Conservation (phyloP, 2,329 filamentous ascomycete species). For the Botrytis byssoidea region DNA sequence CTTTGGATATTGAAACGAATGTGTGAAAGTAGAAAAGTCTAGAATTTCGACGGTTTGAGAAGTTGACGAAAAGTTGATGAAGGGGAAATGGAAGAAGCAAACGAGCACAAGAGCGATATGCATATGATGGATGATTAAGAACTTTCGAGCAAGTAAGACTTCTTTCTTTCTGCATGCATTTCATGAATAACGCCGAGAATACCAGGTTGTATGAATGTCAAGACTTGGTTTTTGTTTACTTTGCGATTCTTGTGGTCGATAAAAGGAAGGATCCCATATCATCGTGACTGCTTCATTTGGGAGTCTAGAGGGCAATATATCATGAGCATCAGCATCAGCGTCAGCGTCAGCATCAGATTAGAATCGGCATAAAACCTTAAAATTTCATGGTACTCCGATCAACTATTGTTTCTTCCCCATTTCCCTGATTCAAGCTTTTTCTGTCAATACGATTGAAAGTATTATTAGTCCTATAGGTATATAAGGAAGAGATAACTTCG, state of each 20-base stretch:
- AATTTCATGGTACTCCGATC: not conserved
- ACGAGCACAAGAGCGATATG: constrained; percentile 3
- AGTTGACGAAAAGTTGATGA: not conserved
- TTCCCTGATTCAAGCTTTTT: not conserved
- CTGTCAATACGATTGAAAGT: not conserved
- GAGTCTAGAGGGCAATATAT: not conserved
- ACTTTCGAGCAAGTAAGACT: constrained; percentile 2
- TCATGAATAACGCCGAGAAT: constrained; percentile 9
- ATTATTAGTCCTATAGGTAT: not conserved
- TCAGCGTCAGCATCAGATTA: not conserved
- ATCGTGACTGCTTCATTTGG: constrained; percentile 5
- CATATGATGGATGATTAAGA: not conserved
- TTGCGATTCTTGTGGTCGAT: not conserved
- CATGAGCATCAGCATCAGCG: not conserved
- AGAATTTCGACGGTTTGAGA: not conserved
- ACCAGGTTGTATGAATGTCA: not conserved
- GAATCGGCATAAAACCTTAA: not conserved
- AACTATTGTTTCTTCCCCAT: not conserved
- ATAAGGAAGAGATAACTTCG: not conserved
- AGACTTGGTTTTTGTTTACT: not conserved
- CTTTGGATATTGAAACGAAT: not conserved
- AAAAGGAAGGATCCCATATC: not conserved
- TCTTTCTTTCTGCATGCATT: constrained; percentile 15
- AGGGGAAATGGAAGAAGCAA: constrained; percentile 1
- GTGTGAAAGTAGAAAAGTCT: not conserved